phyloP scores from a whole-genome alignment of 2,329 filamentous ascomycete species.

The Sporothrix luriei region DNA sequence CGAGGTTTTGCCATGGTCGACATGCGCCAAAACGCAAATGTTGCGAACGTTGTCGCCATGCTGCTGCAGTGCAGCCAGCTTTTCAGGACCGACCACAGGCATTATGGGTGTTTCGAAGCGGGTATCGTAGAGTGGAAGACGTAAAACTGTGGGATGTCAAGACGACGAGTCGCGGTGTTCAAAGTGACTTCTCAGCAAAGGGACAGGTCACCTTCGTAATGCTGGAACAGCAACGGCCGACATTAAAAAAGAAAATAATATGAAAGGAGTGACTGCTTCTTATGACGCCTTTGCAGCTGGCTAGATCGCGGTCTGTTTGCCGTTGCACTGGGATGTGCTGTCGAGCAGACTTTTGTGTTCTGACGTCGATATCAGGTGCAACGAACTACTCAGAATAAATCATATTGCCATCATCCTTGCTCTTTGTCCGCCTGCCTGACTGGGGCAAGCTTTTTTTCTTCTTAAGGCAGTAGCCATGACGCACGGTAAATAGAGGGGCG shows the following conservation, averaged over 20 bases:
- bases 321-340: not conserved
- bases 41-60: constrained; percentile 90
- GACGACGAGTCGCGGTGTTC: not conserved
- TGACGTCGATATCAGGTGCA: not conserved
- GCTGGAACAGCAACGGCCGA: not conserved
- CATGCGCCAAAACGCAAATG: constrained; percentile 94
- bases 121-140: not conserved
- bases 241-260: not conserved
- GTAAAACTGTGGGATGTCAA: not conserved
- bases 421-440: constrained; percentile 14
- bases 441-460: constrained; percentile 17
- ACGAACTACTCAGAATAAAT: constrained; percentile 27
- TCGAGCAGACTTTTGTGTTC: not conserved
- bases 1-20: constrained; percentile 98
- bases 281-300: constrained; percentile 1
- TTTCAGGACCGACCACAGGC: constrained; percentile 89
- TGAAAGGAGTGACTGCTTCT: constrained; percentile 3
- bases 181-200: constrained; percentile 6
- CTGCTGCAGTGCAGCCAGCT: constrained; percentile 85
- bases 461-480: not conserved
- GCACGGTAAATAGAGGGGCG: constrained; percentile 9
- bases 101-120: constrained; percentile 51
- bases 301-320: not conserved
- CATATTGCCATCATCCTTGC: constrained; percentile 30
- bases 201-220: not conserved